phyloP scores from a whole-genome alignment of 1,284 basidiomycete species.

The Fistulina hepatica region DNA sequence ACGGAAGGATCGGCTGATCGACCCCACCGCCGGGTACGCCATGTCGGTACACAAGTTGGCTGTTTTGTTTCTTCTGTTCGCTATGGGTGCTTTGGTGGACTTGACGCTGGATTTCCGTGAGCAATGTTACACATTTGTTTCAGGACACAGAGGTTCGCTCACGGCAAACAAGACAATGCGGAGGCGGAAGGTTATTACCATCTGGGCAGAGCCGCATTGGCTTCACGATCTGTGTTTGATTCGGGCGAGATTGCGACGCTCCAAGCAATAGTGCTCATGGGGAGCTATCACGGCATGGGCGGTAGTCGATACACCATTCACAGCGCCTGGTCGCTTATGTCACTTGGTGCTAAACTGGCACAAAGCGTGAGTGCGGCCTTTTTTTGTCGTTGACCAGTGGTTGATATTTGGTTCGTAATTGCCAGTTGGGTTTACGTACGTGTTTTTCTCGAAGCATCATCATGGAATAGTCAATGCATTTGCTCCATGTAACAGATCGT shows the following conservation, averaged over 20 bases:
- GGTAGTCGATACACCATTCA: slow-evolving; percentile 42
- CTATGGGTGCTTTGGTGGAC: slow-evolving; percentile 51
- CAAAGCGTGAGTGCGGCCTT: slow-evolving; percentile 38
- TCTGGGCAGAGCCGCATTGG: slow-evolving; percentile 43
- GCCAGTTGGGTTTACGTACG: slow-evolving; percentile 46
- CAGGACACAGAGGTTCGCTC: neutral
- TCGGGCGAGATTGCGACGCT: slow-evolving; percentile 51
- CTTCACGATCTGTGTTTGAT: slow-evolving; percentile 50
- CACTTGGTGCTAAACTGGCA: slow-evolving; percentile 39
- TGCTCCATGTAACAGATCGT: slow-evolving; percentile 32
- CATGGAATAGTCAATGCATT: neutral
- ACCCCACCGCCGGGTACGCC: slow-evolving; percentile 17
- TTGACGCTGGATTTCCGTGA: slow-evolving; percentile 47
- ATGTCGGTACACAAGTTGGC: slow-evolving; percentile 44
- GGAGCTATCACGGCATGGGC: slow-evolving; percentile 42
- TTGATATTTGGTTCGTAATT: slow-evolving; percentile 7
- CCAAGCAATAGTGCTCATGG: slow-evolving; percentile 47
- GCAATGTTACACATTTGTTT: slow-evolving; percentile 9
- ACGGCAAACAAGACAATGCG: slow-evolving; percentile 28
- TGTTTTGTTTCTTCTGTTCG: slow-evolving; percentile 47
- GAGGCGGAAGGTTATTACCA: slow-evolving; percentile 54
- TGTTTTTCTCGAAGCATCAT: slow-evolving; percentile 9
- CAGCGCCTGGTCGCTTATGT: slow-evolving; percentile 37
- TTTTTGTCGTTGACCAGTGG: slow-evolving; percentile 7
- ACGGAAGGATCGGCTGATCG: slow-evolving; percentile 21